Percentiles rank a stretch among this genome's conserved stretches.
phyloP scores from a whole-genome alignment of 352 stramenopile genomes.

The Pythium guiyangense region DNA sequence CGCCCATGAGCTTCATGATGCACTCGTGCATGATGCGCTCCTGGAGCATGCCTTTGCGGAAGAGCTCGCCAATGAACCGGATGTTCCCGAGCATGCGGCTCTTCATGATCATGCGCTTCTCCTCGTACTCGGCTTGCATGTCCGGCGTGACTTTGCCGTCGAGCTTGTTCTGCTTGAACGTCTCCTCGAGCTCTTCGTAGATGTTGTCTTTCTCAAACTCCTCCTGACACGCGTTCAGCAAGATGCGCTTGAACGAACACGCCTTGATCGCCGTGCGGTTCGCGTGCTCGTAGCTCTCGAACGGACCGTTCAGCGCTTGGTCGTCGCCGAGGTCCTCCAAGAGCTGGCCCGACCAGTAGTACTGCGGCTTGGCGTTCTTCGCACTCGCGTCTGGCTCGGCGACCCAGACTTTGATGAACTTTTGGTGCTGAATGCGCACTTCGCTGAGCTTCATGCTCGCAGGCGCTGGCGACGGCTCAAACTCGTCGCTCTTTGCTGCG shows the following conservation, averaged over 20 bases:
- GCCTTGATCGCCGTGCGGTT: slow-evolving; percentile 65
- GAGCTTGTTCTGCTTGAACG: slow-evolving; percentile 69
- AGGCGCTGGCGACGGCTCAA: slow-evolving; percentile 59
- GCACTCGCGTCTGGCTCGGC: slow-evolving; percentile 18
- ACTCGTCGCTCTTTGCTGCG: slow-evolving; percentile 64
- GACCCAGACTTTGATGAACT: slow-evolving; percentile 84
- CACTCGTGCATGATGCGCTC: slow-evolving; percentile 97
- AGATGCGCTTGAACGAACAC: slow-evolving; percentile 87
- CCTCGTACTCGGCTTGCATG: slow-evolving; percentile 66
- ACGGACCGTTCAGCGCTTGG: slow-evolving; percentile 72
- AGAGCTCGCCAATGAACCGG: slow-evolving; percentile 96
- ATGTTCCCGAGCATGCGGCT: slow-evolving; percentile 95
- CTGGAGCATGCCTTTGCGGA: slow-evolving; percentile 96
- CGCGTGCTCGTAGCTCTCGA: slow-evolving; percentile 52
- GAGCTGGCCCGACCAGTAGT: slow-evolving; percentile 84
- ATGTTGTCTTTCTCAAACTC: slow-evolving; percentile 91
- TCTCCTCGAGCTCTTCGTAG: slow-evolving; percentile 79
- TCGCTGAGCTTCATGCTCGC: slow-evolving; percentile 60
- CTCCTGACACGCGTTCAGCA: slow-evolving; percentile 89
- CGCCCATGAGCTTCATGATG: slow-evolving; percentile 92
- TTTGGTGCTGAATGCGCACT: slow-evolving; percentile 67
- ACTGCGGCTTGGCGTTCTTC: slow-evolving; percentile 26
- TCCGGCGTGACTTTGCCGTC: slow-evolving; percentile 66
- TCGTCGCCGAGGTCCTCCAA: slow-evolving; percentile 72
- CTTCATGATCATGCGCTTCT: slow-evolving; percentile 93